These are phyloP conservation scores for Cryphonectria japonica DNA, from an alignment of 2,329 filamentous ascomycete genomes.

Conservation along the genomic window DNA sequence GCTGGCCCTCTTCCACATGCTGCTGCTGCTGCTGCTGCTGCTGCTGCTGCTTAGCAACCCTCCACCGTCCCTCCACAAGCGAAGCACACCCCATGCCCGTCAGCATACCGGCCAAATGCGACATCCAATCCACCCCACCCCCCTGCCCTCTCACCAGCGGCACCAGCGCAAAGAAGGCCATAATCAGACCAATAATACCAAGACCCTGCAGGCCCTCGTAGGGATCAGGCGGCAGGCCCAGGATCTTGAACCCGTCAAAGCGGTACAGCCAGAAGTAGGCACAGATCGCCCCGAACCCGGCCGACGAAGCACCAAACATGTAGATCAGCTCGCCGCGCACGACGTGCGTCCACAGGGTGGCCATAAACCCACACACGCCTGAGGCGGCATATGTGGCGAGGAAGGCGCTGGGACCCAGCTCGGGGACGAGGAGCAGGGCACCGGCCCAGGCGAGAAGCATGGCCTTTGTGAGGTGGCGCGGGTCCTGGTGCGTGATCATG, in stretches of 20 bases:
- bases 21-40: not conserved
- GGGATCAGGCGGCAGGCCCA: constrained; percentile 60
- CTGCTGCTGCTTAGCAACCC: constrained; percentile 28
- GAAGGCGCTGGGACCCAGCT: constrained; percentile 70
- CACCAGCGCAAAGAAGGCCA: constrained; percentile 53
- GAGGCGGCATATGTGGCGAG: constrained; percentile 67
- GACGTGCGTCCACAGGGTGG: constrained; percentile 57
- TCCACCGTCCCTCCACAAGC: constrained; percentile 39
- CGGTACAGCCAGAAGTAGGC: constrained; percentile 66
- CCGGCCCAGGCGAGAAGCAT: constrained; percentile 68
- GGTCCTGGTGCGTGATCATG: constrained; percentile 69
- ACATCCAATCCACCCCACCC: constrained; percentile 53
- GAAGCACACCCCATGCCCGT: constrained; percentile 49
- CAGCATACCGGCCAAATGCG: constrained; percentile 57
- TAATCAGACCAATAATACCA: constrained; percentile 54
- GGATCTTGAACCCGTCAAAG: constrained; percentile 59
- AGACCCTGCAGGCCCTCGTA: constrained; percentile 57
- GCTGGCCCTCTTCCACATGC: not conserved
- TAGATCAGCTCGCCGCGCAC: constrained; percentile 49
- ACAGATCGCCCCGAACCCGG: constrained; percentile 62
- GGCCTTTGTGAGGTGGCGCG: constrained; percentile 66
- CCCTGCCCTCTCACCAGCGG: constrained; percentile 48
- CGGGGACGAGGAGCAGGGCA: constrained; percentile 65
- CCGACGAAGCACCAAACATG: constrained; percentile 69
- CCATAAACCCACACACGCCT: constrained; percentile 61